Conservation (phyloP, 2,329 filamentous ascomycete species). For the Berkeleyomyces basicola region DNA sequence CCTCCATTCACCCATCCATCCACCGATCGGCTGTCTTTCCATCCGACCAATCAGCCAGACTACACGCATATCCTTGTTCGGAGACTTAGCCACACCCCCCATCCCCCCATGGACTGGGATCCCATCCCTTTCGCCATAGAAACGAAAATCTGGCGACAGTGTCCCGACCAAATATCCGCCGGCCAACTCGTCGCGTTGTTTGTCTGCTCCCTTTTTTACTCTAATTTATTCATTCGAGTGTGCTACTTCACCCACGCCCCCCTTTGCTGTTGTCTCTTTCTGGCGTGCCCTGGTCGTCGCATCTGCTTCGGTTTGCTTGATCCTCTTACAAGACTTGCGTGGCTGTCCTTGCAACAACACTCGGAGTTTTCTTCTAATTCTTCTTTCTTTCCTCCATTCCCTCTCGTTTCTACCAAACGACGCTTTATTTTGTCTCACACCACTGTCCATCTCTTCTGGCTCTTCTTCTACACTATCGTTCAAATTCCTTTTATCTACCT, state of each 20-base stretch:
- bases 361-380: neutral
- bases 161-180: neutral
- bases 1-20: neutral
- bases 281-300: neutral
- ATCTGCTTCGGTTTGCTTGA: constrained; percentile 4
- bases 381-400: neutral
- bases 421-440: neutral
- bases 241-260: neutral
- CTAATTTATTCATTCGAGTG: neutral
- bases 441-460: constrained; percentile 1
- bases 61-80: too few species aligned
- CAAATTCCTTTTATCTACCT: neutral
- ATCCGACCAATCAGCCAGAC: neutral
- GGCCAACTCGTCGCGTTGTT: neutral
- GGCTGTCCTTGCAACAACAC: neutral
- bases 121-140: neutral
- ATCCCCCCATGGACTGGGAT: too few species aligned
- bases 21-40: neutral
- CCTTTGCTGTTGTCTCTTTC: constrained; percentile 3
- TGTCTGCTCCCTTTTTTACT: neutral
- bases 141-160: neutral
- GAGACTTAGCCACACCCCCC: too few species aligned
- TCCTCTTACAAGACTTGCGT: constrained; percentile 8
- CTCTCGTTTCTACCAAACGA: neutral
- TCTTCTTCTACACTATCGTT: neutral